Base-by-base conservation (phyloP, 441 rosid species). In the Raphanus hybrid region DNA sequence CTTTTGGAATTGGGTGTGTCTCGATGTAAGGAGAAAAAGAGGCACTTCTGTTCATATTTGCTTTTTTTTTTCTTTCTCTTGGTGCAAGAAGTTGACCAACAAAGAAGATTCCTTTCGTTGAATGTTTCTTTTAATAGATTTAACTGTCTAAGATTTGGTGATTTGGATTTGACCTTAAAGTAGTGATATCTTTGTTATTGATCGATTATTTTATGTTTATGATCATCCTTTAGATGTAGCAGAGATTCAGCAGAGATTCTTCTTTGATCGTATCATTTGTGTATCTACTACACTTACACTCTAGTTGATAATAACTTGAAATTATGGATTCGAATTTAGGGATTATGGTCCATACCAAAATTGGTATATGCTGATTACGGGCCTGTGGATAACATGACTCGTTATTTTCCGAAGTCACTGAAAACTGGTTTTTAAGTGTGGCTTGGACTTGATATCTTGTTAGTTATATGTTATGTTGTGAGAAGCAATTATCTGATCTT, bases 11-110 rank as follows among this genome's bases (percentile, higher is more conserved):
- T 71, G 34, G 59, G 29, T 41, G 75, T 57, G 55, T 73, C 72
- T 69, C 75, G 72, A 79, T 64, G 73, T 12, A 58, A 63, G 74
- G 57, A 16, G 67, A 67, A 73, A 78, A 69, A 69, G 66, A 63
- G 37, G 75, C 67, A 62, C 73, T 45, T 57, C 11, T 39, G 14
- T 73, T 73, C 75, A 69, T 79, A 74, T 54, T 64, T 35, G n/a
- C 12, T 63, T 68, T 73, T 63, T 68, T 73, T 63, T 55, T 73
- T 34, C 3, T 67, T 72, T 65, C 45, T 66, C 10, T 35, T 2
- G 75, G 61, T 23, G 39, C 12, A 73, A 67, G 27, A 68, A 52
- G 75, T 78, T 78, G 78, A 74, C 82, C 61, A 61, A 60, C 6
- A 48, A 50, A 41, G 32, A 62, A 52, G 70, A 68, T 73, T 69